Evolutionary conservation across 2,329 filamentous ascomycete species (phyloP).

Genomic region (Catunica adiposa): DNA sequence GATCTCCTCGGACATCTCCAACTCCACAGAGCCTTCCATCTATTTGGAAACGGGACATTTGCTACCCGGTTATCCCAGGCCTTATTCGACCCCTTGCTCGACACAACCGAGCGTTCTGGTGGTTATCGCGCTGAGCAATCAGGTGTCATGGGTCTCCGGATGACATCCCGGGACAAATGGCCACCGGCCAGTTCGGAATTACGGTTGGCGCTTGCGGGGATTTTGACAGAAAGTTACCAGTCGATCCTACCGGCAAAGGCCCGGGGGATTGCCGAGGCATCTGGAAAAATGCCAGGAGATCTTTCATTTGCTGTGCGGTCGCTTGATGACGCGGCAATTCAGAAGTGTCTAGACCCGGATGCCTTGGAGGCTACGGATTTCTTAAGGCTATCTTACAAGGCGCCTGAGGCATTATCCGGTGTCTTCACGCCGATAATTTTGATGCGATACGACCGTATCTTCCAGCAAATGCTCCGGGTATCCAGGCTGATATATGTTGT

Average conservation of each 20-base stretch:
- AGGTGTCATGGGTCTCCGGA: conserved; percentile 61
- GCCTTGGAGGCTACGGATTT: conserved; percentile 87
- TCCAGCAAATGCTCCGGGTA: conserved; percentile 61
- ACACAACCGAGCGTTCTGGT: conserved; percentile 51
- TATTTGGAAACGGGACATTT: conserved; percentile 75
- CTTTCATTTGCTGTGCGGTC: conserved; percentile 75
- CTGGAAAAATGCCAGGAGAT: conserved; percentile 42
- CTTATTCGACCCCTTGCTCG: conserved; percentile 69
- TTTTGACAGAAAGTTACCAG: conserved; percentile 58
- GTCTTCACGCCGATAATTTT: conserved; percentile 58
- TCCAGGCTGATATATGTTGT: conserved; percentile 65
- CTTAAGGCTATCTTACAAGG: conserved; percentile 67
- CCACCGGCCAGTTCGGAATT: conserved; percentile 88
- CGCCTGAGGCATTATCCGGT: conserved; percentile 51
- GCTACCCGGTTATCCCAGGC: conserved; percentile 63
- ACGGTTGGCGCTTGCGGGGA: conserved; percentile 72
- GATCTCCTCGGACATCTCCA: conserved; percentile 54
- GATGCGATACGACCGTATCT: conserved; percentile 70
- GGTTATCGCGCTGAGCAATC: conserved; percentile 35
- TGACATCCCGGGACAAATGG: conserved; percentile 72
- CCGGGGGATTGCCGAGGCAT: conserved; percentile 18
- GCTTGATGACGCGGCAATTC: conserved; percentile 60
- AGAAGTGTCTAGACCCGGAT: conserved; percentile 66
- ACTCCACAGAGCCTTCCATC: conserved; percentile 63
- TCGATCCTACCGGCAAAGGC: too few relatives aligned